These are phyloP conservation scores for Physocladia obscura DNA, from an alignment of 192 early-diverging fungal genomes.

Conservation along the genomic window DNA sequence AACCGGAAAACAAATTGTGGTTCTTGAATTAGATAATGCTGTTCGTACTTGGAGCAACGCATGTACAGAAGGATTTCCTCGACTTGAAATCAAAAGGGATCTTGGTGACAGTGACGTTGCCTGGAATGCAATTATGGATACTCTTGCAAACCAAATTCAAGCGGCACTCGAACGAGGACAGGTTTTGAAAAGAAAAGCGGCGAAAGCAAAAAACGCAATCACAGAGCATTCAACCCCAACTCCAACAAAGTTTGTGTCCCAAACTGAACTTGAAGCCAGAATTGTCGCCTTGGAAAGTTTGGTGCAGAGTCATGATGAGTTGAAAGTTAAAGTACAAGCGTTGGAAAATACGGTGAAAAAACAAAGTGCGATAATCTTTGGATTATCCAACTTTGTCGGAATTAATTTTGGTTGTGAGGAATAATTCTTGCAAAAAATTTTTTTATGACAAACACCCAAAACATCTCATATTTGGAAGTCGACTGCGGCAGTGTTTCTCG, in stretches of 20 bases:
- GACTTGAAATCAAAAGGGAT: neutral
- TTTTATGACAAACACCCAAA: too few species aligned
- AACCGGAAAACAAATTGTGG: conserved; percentile 29
- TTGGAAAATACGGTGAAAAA: neutral
- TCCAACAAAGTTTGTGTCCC: neutral
- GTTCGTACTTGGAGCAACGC: conserved; percentile 13
- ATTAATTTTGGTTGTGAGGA: too few species aligned
- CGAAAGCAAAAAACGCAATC: neutral
- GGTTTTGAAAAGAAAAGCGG: neutral
- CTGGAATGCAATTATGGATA: conserved; percentile 11
- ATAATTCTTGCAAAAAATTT: too few species aligned
- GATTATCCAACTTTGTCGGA: neutral
- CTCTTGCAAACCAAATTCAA: neutral
- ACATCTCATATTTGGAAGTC: too few species aligned
- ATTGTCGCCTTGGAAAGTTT: neutral
- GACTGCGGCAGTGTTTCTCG: too few species aligned
- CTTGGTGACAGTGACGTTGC: neutral
- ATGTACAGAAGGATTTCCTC: neutral
- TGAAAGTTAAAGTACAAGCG: neutral
- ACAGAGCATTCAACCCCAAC: neutral
- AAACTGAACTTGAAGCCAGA: neutral
- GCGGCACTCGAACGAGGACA: neutral
- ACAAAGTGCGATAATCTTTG: neutral
- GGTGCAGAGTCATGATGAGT: neutral
- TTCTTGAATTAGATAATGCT: conserved; percentile 21